Evolutionary conservation across 2,329 filamentous ascomycete genomes (phyloP), one percentile per base, ranked within the genome.

Genomic region (Salinomyces thailandicus): DNA sequence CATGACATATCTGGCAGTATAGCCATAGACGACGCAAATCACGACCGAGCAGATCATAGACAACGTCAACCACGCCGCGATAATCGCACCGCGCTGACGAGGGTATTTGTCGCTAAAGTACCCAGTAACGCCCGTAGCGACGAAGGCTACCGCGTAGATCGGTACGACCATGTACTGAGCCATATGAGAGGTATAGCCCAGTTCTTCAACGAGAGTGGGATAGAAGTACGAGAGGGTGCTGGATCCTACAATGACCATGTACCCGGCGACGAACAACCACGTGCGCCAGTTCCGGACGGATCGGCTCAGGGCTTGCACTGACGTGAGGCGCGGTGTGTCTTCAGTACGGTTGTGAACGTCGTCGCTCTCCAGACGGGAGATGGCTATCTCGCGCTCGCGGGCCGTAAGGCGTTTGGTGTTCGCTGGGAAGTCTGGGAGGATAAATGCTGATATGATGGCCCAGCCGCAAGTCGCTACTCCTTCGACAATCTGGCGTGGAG

Each of bases 181-280:
- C 29, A 60, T 60, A 13, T 59, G 54, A 4, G 57, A 54, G 2
- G 54, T 62, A 45, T 71, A 73, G 14, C 69, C 69, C 0, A 74
- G 61, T 2, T 64, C 66, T n/a, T 63, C 53, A 31, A 73, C 67
- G 5, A 72, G 58, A 0, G 67, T 70, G 0, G 68, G 69, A 44
- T 72, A 72, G 50, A 73, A 73, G 56, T 73, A 73, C 2, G 63
- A 66, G 11, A 72, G 58, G 0, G 70, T 72, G 1, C 63, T 66
- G 1, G 67, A 66, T 2, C 70, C 67, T 27, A 63, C 62, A 31
- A 65, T 64, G 30, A 68, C 62, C 60, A 72, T 69, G 47, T 69
- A 72, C 2, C 69, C 63, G 1, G 69, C 37, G 9, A 69, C 60
- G 39, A 73, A 64, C 3, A 65, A 49, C 42, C 66, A 71, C 0